These are phyloP conservation scores for Glebionis coronaria DNA, from an alignment of 129 eudicot genomes.

Conservation along the genomic window DNA sequence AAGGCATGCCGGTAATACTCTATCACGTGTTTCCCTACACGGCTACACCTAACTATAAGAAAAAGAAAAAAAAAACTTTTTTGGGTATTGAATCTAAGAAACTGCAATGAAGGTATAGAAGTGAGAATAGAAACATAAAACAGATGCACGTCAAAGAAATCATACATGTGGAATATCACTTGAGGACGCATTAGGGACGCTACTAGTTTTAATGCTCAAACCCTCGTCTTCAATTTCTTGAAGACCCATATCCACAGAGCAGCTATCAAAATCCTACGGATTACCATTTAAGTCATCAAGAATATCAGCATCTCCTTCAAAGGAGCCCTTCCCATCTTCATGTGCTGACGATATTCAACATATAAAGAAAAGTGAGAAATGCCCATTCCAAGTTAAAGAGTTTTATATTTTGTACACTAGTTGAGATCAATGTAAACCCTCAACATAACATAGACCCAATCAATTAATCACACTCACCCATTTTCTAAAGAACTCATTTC, in stretches of 20 bases:
- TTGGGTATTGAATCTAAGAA: neutral
- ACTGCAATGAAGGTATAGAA: conserved; percentile 1
- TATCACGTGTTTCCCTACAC: neutral
- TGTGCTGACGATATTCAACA: conserved; percentile 25
- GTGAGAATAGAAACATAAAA: neutral
- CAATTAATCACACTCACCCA: too few species aligned
- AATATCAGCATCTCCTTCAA: conserved; percentile 25
- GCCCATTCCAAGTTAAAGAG: neutral
- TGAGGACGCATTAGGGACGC: conserved; percentile 16
- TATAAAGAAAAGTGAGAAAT: conserved; percentile 10
- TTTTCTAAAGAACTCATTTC: too few species aligned
- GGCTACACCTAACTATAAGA: neutral
- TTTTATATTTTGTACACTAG: neutral
- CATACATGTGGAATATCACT: conserved; percentile 25
- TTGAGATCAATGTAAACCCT: too few species aligned
- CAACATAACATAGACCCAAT: too few species aligned
- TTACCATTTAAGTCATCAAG: conserved; percentile 1
- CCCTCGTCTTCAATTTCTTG: conserved; percentile 17
- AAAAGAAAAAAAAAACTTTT: neutral
- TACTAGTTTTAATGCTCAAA: conserved; percentile 11
- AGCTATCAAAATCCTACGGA: conserved; percentile 12
- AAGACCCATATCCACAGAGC: conserved; percentile 15
- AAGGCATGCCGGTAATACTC: too few species aligned
- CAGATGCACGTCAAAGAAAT: neutral
- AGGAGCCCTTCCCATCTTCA: conserved; percentile 19